Evolutionary conservation across 495 filamentous ascomycete genomes (phyloP), one percentile per base, ranked within the genome.

Genomic region (Penicillium riverlandense): DNA sequence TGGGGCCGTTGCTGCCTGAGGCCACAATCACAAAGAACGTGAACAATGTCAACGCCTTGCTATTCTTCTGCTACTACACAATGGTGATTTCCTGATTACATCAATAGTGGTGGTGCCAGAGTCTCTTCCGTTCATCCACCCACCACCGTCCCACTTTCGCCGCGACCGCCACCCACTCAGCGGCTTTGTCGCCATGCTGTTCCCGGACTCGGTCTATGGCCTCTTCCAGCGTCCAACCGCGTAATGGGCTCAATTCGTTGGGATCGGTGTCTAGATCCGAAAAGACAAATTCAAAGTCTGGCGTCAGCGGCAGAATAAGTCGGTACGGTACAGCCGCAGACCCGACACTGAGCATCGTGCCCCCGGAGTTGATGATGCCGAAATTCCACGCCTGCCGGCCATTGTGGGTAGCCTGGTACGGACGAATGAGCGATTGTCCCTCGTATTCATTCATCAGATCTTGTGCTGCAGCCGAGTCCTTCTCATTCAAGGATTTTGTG

Each of bases 351-450:
- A 74, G 48, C 48, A 67, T 52, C 1, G 65, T 61, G 28, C 70
- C 69, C 9, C 70, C 70, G 8, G 70, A 60, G 39, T 72, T 74
- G 38, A 74, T 67, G 42, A 74, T 58, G 35, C 60, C 66, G 48
- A 74, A 68, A 35, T 72, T 67, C 58, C 65, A 74, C 29, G 60
- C 59, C 41, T 60, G 52, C 16, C 65, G 61, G 9, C 66, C 55
- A 31, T 66, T 55, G 28, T 63, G 57, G 9, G 49, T 53, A 28
- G 57, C 36, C 29, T 64, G 54, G 36, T 64, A 65, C 0, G 69
- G 66, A 0, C 69, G 63, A 36, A 74, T 64, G 35, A 74, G 59
- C 1, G 67, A 71, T 35, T 74, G 70, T 16, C 67, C 70, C 52
- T 74, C 69, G 45, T 72, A 72, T 32, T 70, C 55, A 10, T 67